Base-by-base conservation (phyloP, 345 rosid genomes). In the rapeseed (Brassica napus) region DNA sequence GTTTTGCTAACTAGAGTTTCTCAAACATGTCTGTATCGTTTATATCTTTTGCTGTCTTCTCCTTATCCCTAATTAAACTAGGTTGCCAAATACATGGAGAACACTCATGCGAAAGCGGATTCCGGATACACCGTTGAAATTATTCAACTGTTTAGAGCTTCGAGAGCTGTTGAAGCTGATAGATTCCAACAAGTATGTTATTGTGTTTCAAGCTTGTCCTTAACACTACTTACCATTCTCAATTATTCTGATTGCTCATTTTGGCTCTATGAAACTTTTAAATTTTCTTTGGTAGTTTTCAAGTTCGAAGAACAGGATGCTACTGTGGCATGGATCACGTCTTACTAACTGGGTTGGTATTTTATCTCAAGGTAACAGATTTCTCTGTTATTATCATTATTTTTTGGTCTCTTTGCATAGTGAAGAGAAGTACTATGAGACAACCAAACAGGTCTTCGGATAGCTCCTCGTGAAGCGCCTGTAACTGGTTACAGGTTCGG, bases 381-480 rank as follows among this genome's bases (percentile, higher is more conserved):
- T 77, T 42, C 69, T 60, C 15, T 73, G 1, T 11, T 11, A 59
- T 39, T 8, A 1, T 32, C 16, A 5, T 37, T 59, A 12, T 28
- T 28, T 60, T 49, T 23, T 8, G 4, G 0, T 63, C 67, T 79
- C 18, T 31, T 68, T 63, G 66, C 60, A 54, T 63, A 55, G n/a
- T 70, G 23, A 77, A 34, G 2, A 34, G 5, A 71, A 76, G 39
- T 67, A 61, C 30, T 47, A 64, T 79, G 69, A 65, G 37, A 47
- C 71, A 83, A 23, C 63, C 15, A 73, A 57, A 78, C 86, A 94
- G 97, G 98, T 69, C 83, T 92, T 81, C 87, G 93, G 47, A 90
- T 92, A 85, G 97, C 98, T 80, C 97, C 97, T 32, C 97, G 93
- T 42, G 98, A 92, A 84, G 97, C 98, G 35, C 97, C 97, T 44